phyloP scores from a whole-genome alignment of 2,329 filamentous ascomycete genomes.

The Ambrosiella beaveri region DNA sequence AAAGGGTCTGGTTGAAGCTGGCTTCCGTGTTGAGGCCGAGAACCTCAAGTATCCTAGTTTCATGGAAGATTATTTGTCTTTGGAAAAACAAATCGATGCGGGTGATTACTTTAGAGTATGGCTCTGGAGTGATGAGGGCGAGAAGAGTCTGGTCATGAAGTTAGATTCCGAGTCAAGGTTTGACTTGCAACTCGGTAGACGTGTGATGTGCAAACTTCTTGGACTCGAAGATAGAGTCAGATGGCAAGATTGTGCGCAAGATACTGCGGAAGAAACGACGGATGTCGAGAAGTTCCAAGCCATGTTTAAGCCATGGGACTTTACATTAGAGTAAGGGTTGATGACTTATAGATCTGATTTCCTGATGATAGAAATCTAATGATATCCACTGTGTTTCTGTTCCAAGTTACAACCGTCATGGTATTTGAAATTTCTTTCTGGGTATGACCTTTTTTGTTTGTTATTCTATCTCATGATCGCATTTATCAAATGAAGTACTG shows the following conservation, averaged over 20 bases:
- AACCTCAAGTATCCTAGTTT: slow-evolving; percentile 44
- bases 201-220: slow-evolving; percentile 75
- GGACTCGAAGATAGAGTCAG: slow-evolving; percentile 59
- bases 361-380: neutral
- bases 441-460: neutral
- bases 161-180: slow-evolving; percentile 59
- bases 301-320: slow-evolving; percentile 76
- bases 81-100: slow-evolving; percentile 29
- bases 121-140: slow-evolving; percentile 46
- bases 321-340: slow-evolving; percentile 31
- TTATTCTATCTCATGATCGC: neutral
- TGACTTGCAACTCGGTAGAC: slow-evolving; percentile 76
- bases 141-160: slow-evolving; percentile 53
- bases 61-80: slow-evolving; percentile 28
- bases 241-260: slow-evolving; percentile 75
- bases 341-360: neutral
- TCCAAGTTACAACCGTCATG: neutral
- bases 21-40: slow-evolving; percentile 75
- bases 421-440: neutral
- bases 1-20: slow-evolving; percentile 66
- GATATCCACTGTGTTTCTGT: neutral
- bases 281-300: slow-evolving; percentile 67
- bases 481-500: neutral
- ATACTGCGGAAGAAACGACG: slow-evolving; percentile 55
- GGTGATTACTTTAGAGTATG: slow-evolving; percentile 67